These are phyloP conservation scores for Cochlearia excelsa DNA, from an alignment of 345 rosid genomes.

Conservation along the genomic window DNA sequence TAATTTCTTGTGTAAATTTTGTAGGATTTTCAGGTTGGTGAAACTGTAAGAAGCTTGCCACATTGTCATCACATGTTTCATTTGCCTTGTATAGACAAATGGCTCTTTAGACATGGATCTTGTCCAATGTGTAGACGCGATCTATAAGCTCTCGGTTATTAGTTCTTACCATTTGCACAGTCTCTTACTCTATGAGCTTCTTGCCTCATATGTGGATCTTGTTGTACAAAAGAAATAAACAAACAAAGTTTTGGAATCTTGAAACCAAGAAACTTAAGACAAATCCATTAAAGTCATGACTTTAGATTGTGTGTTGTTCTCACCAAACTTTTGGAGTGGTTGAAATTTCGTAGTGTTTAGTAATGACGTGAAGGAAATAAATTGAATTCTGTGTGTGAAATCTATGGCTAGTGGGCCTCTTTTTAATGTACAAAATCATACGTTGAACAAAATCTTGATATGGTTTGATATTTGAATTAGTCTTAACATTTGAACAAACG, in stretches of 20 bases:
- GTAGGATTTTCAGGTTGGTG: slow-evolving; percentile 92
- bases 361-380: neutral
- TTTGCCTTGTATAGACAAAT: slow-evolving; percentile 91
- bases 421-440: no score
- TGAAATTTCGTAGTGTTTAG: slow-evolving; percentile 17
- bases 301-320: slow-evolving; percentile 30
- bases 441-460: no score
- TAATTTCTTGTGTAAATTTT: neutral
- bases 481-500: no score
- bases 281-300: slow-evolving; percentile 7
- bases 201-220: neutral
- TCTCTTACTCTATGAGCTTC: neutral
- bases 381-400: neutral
- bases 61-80: slow-evolving; percentile 99
- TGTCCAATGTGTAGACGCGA: slow-evolving; percentile 95
- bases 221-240: slow-evolving; percentile 22
- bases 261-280: slow-evolving; percentile 1
- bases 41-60: slow-evolving; percentile 92
- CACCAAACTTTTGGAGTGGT: slow-evolving; percentile 27
- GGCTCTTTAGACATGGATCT: slow-evolving; percentile 87
- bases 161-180: slow-evolving; percentile 29
- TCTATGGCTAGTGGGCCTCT: no score
- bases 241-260: slow-evolving; percentile 20
- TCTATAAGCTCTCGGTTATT: slow-evolving; percentile 38
- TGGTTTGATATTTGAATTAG: no score